Evolutionary conservation across 129 eudicot species (phyloP).

Genomic region (Flaveria ramosissima): DNA sequence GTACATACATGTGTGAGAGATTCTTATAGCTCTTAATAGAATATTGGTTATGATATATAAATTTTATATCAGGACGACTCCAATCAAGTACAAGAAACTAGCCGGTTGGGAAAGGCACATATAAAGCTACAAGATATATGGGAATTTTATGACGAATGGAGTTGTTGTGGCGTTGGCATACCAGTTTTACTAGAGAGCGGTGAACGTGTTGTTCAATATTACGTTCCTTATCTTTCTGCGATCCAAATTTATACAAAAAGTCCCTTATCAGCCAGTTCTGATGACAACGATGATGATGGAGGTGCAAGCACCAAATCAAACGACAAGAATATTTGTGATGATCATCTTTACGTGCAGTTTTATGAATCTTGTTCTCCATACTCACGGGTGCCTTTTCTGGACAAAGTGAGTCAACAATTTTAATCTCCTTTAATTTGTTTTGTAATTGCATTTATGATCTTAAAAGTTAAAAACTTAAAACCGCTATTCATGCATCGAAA

Average conservation of each 20-base stretch:
- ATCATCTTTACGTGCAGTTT: conserved; percentile 36
- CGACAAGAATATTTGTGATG: not conserved
- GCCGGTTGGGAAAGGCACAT: not conserved
- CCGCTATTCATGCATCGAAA: not conserved
- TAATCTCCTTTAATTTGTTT: not conserved
- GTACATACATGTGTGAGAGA: not conserved
- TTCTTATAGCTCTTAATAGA: no score
- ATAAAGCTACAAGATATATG: conserved; percentile 43
- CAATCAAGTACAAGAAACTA: not conserved
- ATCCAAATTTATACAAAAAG: conserved; percentile 41
- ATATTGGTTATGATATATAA: not conserved
- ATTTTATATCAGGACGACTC: not conserved
- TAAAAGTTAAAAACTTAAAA: conserved; percentile 1
- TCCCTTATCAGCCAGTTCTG: not conserved
- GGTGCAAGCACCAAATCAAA: conserved; percentile 23
- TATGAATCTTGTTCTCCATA: conserved; percentile 42
- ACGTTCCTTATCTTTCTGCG: conserved; percentile 49
- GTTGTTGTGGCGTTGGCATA: conserved; percentile 47
- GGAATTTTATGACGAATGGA: conserved; percentile 50
- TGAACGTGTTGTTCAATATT: conserved; percentile 39
- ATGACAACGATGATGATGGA: conserved; percentile 10
- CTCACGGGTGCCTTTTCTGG: conserved; percentile 39
- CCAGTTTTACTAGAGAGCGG: conserved; percentile 24
- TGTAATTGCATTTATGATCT: not conserved
- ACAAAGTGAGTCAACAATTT: conserved; percentile 33